Base-by-base conservation (phyloP, 108 stramenopile species). In the Cylindrotheca fusiformis region DNA sequence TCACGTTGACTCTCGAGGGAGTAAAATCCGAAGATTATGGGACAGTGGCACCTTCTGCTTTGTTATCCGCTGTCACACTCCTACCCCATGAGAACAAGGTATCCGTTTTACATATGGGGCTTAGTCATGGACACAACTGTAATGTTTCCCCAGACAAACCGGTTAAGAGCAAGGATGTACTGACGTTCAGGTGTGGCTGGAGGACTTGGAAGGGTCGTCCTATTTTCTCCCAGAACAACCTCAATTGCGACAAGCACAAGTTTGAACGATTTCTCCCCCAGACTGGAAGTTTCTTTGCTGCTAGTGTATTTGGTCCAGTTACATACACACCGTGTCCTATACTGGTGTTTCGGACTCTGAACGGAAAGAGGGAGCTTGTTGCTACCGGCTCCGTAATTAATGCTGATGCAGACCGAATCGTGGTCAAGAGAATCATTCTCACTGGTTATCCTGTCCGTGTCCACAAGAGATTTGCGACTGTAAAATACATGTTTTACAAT, bases 231-330 rank as follows among this genome's bases (percentile, higher is more conserved):
- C 94, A 98, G 75, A 78, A 94, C 67, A 95, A 95, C 67, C 72
- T 98, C 23, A 98, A 99, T 58, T 89, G 97, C 65, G 97, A 98
- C 83, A 98, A 98, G 77, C 96, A 96, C 82, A 97, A 98, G 81
- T 97, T 95, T 60, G 96, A 96, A 72, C 77, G 97, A 26, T 99
- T 91, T 77, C 75, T 97, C 80, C 96, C 94, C 25, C 67, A 75
- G n/a, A 84, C 74, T 31, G 91, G 93, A 31, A 77, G 84, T 19
- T 96, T 87, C 77, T 83, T 94, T 66, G 96, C 94, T 0, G 90
- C 88, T 27, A 92, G 88, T 32, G 88, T 90, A 14, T 97, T 85
- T 74, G 99, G 97, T 0, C 97, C 98, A 0, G 94, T 97, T 19
- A 94, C 96, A 41, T 97, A 96, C 64, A 81, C 88, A 0, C 88